Conservation (phyloP, 2,329 filamentous ascomycete genomes). For the Magnaporthiopsis incrustans region DNA sequence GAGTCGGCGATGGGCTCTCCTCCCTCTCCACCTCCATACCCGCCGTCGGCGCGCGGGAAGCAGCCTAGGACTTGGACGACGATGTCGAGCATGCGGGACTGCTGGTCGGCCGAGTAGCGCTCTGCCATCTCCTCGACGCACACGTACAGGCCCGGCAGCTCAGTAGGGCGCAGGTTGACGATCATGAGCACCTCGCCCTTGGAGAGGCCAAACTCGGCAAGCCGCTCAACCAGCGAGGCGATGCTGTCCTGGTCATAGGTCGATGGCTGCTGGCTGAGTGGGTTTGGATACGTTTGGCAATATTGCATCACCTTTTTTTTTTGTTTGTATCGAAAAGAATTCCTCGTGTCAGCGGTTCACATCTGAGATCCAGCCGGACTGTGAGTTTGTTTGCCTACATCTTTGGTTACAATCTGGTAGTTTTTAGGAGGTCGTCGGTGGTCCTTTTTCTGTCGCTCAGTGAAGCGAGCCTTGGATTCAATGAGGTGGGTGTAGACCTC, state of each 20-base stretch:
- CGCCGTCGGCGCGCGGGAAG: slow-evolving; percentile 28
- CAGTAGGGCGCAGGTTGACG: slow-evolving; percentile 55
- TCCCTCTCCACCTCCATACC: slow-evolving; percentile 25
- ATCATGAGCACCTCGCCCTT: slow-evolving; percentile 65
- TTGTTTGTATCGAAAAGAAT: slow-evolving; percentile 1
- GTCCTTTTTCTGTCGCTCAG: slow-evolving; percentile 1
- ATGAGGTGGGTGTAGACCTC: slow-evolving; percentile 62
- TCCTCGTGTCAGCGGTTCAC: background rate
- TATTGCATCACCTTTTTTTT: slow-evolving; percentile 49
- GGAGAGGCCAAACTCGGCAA: slow-evolving; percentile 51
- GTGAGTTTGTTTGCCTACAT: slow-evolving; percentile 38
- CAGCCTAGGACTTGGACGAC: slow-evolving; percentile 51
- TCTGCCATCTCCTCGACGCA: slow-evolving; percentile 58
- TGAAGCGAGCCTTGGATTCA: slow-evolving; percentile 31
- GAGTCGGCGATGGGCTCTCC: slow-evolving; percentile 16
- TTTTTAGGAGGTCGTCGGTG: slow-evolving; percentile 5
- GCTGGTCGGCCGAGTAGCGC: slow-evolving; percentile 51
- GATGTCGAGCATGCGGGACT: slow-evolving; percentile 47
- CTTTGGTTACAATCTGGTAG: slow-evolving; percentile 44
- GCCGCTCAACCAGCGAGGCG: slow-evolving; percentile 41
- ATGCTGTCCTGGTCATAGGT: slow-evolving; percentile 48
- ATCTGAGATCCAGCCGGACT: background rate
- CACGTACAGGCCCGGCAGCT: slow-evolving; percentile 49
- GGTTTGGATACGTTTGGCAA: slow-evolving; percentile 45
- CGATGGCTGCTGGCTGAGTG: slow-evolving; percentile 45